Evolutionary conservation across 2,329 filamentous ascomycete genomes (phyloP).

Genomic region (Neurospora crassa): DNA sequence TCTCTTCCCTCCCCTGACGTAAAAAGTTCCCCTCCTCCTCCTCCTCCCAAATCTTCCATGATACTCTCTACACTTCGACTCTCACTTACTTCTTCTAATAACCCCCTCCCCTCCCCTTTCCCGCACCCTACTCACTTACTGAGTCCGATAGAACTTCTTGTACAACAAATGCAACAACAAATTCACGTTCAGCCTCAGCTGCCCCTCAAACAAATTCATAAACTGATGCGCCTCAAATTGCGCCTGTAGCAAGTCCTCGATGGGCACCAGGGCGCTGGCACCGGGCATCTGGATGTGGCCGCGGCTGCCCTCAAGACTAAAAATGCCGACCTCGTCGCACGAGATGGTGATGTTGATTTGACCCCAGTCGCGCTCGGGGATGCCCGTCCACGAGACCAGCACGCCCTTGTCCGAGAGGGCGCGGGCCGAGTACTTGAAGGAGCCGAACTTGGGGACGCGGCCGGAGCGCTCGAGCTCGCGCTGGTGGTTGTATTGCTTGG

Average conservation of each 20-base stretch:
- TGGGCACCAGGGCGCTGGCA: constrained; percentile 75
- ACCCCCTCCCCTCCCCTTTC: background rate
- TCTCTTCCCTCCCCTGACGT: background rate
- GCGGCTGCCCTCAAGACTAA: constrained; percentile 81
- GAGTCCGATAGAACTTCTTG: constrained; percentile 91
- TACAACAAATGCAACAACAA: constrained; percentile 92
- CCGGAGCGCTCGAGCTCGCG: constrained; percentile 87
- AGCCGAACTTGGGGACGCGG: constrained; percentile 93
- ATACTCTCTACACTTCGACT: background rate
- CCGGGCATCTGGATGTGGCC: constrained; percentile 95
- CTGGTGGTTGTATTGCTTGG: constrained; percentile 98
- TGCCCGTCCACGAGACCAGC: constrained; percentile 81
- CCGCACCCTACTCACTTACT: constrained; percentile 31
- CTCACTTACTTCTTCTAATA: background rate
- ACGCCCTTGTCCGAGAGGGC: constrained; percentile 89
- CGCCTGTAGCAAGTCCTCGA: constrained; percentile 89
- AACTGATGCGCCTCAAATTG: constrained; percentile 97
- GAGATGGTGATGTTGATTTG: constrained; percentile 90
- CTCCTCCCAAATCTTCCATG: background rate
- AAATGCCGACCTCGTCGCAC: constrained; percentile 88
- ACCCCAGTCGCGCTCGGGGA: constrained; percentile 74
- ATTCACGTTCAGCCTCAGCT: constrained; percentile 88
- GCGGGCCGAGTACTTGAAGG: constrained; percentile 91
- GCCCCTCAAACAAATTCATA: constrained; percentile 84
- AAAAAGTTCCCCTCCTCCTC: too few relatives aligned